phyloP scores from a whole-genome alignment of 768 basidiomycete species.

The Neoboletus subvelutipes region DNA sequence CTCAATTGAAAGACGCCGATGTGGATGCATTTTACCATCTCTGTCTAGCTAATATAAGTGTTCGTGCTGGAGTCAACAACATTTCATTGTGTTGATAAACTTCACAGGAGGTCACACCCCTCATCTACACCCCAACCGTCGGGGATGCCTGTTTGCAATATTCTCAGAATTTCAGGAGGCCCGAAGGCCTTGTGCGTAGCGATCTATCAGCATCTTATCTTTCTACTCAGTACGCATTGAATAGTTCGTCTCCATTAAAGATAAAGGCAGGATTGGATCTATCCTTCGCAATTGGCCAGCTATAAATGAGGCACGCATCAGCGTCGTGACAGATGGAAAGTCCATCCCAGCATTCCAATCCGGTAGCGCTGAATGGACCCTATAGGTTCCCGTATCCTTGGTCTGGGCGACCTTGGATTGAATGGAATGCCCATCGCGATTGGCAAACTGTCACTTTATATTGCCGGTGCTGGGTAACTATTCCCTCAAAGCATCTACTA shows the following conservation, averaged over 20 bases:
- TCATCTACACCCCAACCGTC: slow-evolving; percentile 92
- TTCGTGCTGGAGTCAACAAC: slow-evolving; percentile 6
- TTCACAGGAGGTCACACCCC: slow-evolving; percentile 58
- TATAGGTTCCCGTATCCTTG: slow-evolving; percentile 81
- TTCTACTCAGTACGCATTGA: slow-evolving; percentile 16
- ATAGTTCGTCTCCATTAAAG: slow-evolving; percentile 76
- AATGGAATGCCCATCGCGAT: slow-evolving; percentile 89
- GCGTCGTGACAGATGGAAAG: slow-evolving; percentile 88
- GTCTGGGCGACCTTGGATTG: slow-evolving; percentile 79
- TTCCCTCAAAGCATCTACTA: background rate
- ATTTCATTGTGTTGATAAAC: background rate
- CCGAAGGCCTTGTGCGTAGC: slow-evolving; percentile 65
- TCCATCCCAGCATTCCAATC: background rate
- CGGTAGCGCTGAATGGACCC: slow-evolving; percentile 2
- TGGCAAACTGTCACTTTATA: slow-evolving; percentile 90
- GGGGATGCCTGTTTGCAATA: slow-evolving; percentile 88
- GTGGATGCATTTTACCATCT: slow-evolving; percentile 76
- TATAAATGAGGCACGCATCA: slow-evolving; percentile 76
- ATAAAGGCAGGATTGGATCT: slow-evolving; percentile 75
- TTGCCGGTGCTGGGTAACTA: slow-evolving; percentile 82
- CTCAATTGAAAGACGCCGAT: slow-evolving; percentile 70
- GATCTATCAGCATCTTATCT: background rate
- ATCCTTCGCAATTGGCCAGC: slow-evolving; percentile 74
- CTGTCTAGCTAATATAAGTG: slow-evolving; percentile 62
- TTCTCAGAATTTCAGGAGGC: slow-evolving; percentile 72